These are phyloP conservation scores for Limnanthes douglasii DNA, from an alignment of 345 rosid species.

Conservation along the genomic window DNA sequence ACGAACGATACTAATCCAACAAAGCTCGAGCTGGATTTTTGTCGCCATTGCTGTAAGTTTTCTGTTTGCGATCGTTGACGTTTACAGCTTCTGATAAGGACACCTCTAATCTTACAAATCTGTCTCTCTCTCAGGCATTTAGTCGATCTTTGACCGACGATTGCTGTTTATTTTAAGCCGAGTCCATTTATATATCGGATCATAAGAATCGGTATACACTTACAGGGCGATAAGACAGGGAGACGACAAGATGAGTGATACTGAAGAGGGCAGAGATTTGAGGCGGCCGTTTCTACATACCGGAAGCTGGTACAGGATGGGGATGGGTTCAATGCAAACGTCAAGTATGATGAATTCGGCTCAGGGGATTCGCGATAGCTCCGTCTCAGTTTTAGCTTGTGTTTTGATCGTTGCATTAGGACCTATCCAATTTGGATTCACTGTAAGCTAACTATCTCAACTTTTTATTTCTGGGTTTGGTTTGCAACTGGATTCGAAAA, in stretches of 20 bases:
- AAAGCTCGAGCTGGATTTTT: no score
- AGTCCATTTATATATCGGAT: no score
- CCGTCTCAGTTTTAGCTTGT: constrained; percentile 81
- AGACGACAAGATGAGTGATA: constrained; percentile 83
- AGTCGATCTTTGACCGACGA: no score
- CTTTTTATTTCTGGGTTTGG: constrained; percentile 2
- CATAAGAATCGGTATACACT: no score
- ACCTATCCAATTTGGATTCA: constrained; percentile 96
- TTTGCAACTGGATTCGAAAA: neutral
- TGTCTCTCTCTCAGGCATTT: no score
- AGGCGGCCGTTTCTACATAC: constrained; percentile 85
- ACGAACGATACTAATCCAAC: no score
- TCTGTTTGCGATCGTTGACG: no score
- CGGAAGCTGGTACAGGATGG: constrained; percentile 96
- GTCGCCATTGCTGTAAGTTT: no score
- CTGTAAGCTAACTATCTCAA: constrained; percentile 28
- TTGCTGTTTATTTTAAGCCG: no score
- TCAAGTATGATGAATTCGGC: constrained; percentile 90
- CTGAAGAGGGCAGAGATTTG: constrained; percentile 66
- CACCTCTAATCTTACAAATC: no score
- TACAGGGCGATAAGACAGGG: no score
- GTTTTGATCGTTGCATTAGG: constrained; percentile 92
- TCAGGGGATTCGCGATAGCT: constrained; percentile 66
- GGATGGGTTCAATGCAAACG: constrained; percentile 66
- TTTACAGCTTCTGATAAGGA: no score